Base-by-base conservation (phyloP, 108 stramenopile genomes). In the Fragilaria radians region DNA sequence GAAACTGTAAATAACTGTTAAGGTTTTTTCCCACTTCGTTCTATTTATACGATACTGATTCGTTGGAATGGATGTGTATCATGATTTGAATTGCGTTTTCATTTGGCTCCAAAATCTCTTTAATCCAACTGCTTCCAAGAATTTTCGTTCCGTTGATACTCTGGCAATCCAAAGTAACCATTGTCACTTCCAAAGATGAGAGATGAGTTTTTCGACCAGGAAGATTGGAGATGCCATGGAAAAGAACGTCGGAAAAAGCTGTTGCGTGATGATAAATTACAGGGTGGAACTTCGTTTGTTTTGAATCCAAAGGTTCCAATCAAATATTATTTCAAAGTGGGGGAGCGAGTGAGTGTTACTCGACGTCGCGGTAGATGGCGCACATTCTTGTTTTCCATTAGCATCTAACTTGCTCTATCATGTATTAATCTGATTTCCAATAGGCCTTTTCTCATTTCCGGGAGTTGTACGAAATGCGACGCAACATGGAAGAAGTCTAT, bases 171-270 rank as follows among this genome's bases (percentile, higher is more conserved):
- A n/a, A n/a, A n/a, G n/a, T n/a, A n/a, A n/a, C n/a, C n/a, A n/a
- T n/a, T n/a, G n/a, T n/a, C n/a, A n/a, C n/a, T n/a, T n/a, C n/a
- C n/a, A n/a, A n/a, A n/a, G n/a, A n/a, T n/a, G n/a, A n/a, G n/a
- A n/a, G n/a, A n/a, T n/a, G n/a, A n/a, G n/a, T n/a, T n/a, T n/a
- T n/a, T n/a, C n/a, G n/a, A n/a, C n/a, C n/a, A 7, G 36, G 11
- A 42, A 14, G 30, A 62, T 48, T 82, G 81, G 81, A 49, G 81
- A 23, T 47, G 66, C 34, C 61, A 74, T 60, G 81, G 81, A 24
- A 28, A 53, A 53, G 67, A 36, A 9, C 32, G 68, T 46, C 36
- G 81, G 32, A 62, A 29, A 32, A 14, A 54, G 28, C 63, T 82
- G 0, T 24, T 82, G 30, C 68, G 66, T 11, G 50, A 77, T 51